These are phyloP conservation scores for Lachancea sp. DNA, from an alignment of 805 yeast species.

Conservation along the genomic window DNA sequence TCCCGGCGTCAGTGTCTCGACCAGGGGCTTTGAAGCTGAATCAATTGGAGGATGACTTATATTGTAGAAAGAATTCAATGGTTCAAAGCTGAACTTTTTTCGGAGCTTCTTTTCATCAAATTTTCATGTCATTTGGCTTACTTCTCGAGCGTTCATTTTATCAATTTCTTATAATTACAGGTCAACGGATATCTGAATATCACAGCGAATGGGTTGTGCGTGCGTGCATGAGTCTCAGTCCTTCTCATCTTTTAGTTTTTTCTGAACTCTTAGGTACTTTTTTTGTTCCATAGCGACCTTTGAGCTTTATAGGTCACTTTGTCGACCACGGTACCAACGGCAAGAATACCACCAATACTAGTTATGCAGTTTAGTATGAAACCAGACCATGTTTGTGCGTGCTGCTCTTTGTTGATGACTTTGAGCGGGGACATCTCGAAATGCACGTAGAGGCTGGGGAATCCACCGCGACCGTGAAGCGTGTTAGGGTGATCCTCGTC, in stretches of 20 bases:
- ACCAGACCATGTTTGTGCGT: slow-evolving; percentile 68
- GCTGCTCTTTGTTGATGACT: slow-evolving; percentile 74
- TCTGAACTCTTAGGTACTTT: slow-evolving; percentile 17
- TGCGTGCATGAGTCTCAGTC: too few species aligned
- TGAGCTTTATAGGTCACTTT: slow-evolving; percentile 86
- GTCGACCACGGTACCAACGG: slow-evolving; percentile 86
- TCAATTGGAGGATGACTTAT: too few species aligned
- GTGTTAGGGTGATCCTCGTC: slow-evolving; percentile 91
- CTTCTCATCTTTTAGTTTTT: too few species aligned
- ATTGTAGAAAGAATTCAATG: neutral
- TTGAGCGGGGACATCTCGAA: slow-evolving; percentile 93
- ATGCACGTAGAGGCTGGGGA: slow-evolving; percentile 81
- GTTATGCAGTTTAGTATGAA: slow-evolving; percentile 78
- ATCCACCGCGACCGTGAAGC: slow-evolving; percentile 73
- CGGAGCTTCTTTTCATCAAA: too few species aligned
- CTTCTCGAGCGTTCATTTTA: neutral
- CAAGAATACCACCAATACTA: slow-evolving; percentile 87
- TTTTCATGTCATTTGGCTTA: neutral
- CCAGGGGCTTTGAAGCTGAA: too few species aligned
- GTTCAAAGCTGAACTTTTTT: neutral
- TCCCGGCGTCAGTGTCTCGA: too few species aligned
- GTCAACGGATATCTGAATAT: neutral
- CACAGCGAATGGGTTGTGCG: too few species aligned
- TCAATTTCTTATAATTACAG: neutral
- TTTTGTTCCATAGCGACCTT: slow-evolving; percentile 45